These are phyloP conservation scores for Yarrowia phangngaensis DNA, from an alignment of 805 yeast species.

Conservation along the genomic window DNA sequence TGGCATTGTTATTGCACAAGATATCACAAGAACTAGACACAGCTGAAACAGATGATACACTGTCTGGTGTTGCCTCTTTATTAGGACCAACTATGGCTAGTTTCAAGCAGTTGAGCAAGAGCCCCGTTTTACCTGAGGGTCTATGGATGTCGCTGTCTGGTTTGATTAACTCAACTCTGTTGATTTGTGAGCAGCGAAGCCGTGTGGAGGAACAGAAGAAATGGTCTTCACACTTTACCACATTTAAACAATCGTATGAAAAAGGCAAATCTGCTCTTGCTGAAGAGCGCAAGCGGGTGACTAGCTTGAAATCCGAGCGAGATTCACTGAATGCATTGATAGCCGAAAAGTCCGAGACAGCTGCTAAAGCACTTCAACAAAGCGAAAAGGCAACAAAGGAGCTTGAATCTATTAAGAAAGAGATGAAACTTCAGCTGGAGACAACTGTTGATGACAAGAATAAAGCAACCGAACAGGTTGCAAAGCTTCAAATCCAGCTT, in stretches of 20 bases:
- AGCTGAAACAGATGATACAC: not conserved
- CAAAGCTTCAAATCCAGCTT: not conserved
- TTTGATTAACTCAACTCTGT: not conserved
- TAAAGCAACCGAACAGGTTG: slow-evolving; percentile 1
- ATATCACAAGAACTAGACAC: not conserved
- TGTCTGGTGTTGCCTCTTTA: not conserved
- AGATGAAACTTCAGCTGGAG: not conserved
- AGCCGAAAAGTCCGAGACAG: not conserved
- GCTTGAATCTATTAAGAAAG: not conserved
- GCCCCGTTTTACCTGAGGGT: not conserved
- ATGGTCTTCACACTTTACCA: slow-evolving; percentile 1
- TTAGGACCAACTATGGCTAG: not conserved
- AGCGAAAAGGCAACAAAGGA: not conserved
- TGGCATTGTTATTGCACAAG: slow-evolving; percentile 3
- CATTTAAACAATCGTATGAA: slow-evolving; percentile 6
- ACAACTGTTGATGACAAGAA: slow-evolving; percentile 1
- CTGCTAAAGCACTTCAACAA: not conserved
- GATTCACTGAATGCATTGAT: not conserved
- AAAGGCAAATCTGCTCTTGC: slow-evolving; percentile 11
- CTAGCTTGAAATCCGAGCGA: not conserved
- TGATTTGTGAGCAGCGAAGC: slow-evolving; percentile 8
- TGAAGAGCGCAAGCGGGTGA: slow-evolving; percentile 4
- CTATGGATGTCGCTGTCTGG: slow-evolving; percentile 8
- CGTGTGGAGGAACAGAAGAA: not conserved
- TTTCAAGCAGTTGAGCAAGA: slow-evolving; percentile 4